Evolutionary conservation across 768 basidiomycete genomes (phyloP).

Genomic region (Lactarius tabidus): DNA sequence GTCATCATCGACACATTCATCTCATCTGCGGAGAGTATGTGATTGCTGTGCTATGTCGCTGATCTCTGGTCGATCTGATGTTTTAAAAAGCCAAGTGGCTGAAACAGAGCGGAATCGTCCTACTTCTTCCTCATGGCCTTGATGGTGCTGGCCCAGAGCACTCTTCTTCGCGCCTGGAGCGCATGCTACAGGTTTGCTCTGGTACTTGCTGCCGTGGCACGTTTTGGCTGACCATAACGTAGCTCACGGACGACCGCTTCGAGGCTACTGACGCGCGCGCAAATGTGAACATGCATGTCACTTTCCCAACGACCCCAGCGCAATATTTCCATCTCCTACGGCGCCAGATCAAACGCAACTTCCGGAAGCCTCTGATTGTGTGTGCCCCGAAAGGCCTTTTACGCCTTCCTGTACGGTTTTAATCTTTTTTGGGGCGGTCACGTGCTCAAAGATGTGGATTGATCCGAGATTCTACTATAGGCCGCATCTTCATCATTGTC

Average conservation of each 20-base stretch:
- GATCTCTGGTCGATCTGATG: slow-evolving; percentile 10
- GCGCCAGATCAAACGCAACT: slow-evolving; percentile 79
- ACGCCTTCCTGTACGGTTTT: slow-evolving; percentile 67
- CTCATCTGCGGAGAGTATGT: slow-evolving; percentile 76
- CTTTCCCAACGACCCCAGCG: slow-evolving; percentile 83
- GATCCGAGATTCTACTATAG: slow-evolving; percentile 36
- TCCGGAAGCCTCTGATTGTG: slow-evolving; percentile 80
- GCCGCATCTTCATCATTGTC: slow-evolving; percentile 64
- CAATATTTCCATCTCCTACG: slow-evolving; percentile 94
- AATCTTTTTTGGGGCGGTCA: neutral
- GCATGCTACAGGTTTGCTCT: slow-evolving; percentile 73
- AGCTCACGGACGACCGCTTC: slow-evolving; percentile 78
- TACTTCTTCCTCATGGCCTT: slow-evolving; percentile 84
- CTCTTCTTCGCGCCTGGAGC: slow-evolving; percentile 81
- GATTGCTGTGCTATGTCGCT: neutral
- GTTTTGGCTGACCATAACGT: slow-evolving; percentile 5
- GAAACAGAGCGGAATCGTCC: slow-evolving; percentile 82
- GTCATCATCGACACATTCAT: slow-evolving; percentile 89
- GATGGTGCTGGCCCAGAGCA: slow-evolving; percentile 95
- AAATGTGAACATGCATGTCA: slow-evolving; percentile 81
- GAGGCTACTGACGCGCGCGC: slow-evolving; percentile 29
- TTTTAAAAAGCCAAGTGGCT: slow-evolving; percentile 76
- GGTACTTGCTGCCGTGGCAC: neutral
- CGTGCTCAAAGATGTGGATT: neutral
- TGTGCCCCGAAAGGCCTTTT: slow-evolving; percentile 83